Evolutionary conservation across 148 eudicot species (phyloP).

Genomic region (Vaccinium macrocarpon): DNA sequence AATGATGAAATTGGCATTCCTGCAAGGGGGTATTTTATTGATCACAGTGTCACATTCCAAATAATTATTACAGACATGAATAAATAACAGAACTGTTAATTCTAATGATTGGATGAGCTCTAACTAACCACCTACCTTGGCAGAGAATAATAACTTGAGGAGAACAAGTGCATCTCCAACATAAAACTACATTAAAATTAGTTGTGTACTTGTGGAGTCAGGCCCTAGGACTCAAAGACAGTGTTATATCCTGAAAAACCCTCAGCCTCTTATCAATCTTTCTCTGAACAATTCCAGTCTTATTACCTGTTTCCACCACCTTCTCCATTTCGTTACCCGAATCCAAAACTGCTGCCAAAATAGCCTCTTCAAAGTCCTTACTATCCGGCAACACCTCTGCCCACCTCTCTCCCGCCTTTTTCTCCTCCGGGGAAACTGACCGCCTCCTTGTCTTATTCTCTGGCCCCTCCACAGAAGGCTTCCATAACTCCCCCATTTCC

Average conservation of each 20-base stretch:
- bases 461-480: conserved; percentile 41
- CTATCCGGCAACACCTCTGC: conserved; percentile 70
- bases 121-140: not conserved
- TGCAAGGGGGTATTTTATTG: too few species aligned
- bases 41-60: not conserved
- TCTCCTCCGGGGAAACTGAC: conserved; percentile 44
- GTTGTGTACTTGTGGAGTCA: conserved; percentile 7
- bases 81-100: not conserved
- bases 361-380: conserved; percentile 87
- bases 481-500: conserved; percentile 23
- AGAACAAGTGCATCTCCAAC: conserved; percentile 86
- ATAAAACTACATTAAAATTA: conserved; percentile 21
- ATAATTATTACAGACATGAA: conserved; percentile 2
- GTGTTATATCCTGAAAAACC: conserved; percentile 80
- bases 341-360: conserved; percentile 75
- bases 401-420: conserved; percentile 20
- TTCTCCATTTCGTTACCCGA: conserved; percentile 18
- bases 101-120: not conserved
- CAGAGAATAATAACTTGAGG: conserved; percentile 30
- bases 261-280: conserved; percentile 63
- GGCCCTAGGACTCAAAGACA: conserved; percentile 73
- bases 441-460: conserved; percentile 63
- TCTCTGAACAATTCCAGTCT: conserved; percentile 12
- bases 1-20: not conserved
- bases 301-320: conserved; percentile 2